Base-by-base conservation (phyloP, 768 basidiomycete species). In the Ramaria rubella region DNA sequence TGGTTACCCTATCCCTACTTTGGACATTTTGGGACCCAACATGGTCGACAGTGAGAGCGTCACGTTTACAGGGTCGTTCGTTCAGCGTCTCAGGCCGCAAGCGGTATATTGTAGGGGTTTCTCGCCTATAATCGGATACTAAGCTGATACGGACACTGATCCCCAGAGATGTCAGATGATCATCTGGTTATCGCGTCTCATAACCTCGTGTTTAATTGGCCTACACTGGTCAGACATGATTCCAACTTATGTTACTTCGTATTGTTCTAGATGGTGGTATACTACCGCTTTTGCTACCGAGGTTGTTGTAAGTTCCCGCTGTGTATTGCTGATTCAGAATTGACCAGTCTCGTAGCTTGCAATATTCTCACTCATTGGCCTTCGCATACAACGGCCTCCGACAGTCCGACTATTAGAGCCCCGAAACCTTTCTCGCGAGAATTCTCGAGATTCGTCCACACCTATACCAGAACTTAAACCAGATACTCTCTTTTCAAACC, bases 1-100 rank as follows among this genome's bases (percentile, higher is more conserved):
- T 87, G 19, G 70, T 75, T 27, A 43, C 83, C 1, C 11, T 81
- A 15, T 91, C 91, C 19, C 64, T 93, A 15, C 64, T 86, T 5
- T 94, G 92, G 86, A 82, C 83, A 0, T 81, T 78, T 1, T 95
- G 93, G 93, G 84, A 95, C 65, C 92, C 90, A 12, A 87, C 87
- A 19, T 92, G 91, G 68, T 70, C 77, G 23, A 73, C 78, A 9
- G 72, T 80, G 53, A 77, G 77, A 60, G 77, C 72, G 61, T 82
- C 85, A 12, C 78, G 80, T 62, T 72, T 79, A 40, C 87, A 90
- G 72, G 87, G 89, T 2, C 80, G 87, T 19, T 79, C 83, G 59
- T 76, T 90, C 23, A 81, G 86, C 49, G 72, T 88, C 33, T 76
- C 73, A 26, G 87, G 89, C 21, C 87, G 82, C 67, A 69, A 68